Evolutionary conservation across 2,329 filamentous ascomycete species (phyloP).

Genomic region (Epichloe festucae): DNA sequence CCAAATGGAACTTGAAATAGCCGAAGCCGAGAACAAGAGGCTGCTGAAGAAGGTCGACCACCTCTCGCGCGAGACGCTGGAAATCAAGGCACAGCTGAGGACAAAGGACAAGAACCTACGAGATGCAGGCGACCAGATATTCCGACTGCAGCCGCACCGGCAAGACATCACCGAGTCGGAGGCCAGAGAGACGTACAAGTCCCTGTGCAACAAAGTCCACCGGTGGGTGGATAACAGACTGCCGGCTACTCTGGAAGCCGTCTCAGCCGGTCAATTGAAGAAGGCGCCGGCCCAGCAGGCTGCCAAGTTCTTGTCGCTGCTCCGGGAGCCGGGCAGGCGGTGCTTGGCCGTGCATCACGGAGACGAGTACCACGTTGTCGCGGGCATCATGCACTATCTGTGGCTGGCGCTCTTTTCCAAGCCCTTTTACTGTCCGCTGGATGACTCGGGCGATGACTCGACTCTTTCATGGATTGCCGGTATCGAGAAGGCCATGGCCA

Average conservation of each 20-base stretch:
- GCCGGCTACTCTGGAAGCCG: conserved; percentile 18
- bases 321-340: conserved; percentile 22
- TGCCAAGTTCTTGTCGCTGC: conserved; percentile 18
- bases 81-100: conserved; percentile 16
- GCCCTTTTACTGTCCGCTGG: conserved; percentile 24
- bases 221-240: conserved; percentile 25
- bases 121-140: conserved; percentile 20
- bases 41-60: conserved; percentile 17
- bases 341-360: conserved; percentile 18
- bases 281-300: conserved; percentile 15
- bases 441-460: conserved; percentile 17
- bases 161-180: conserved; percentile 24
- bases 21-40: conserved; percentile 17
- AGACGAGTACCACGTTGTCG: conserved; percentile 24
- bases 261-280: conserved; percentile 16
- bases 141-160: conserved; percentile 19
- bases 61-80: conserved; percentile 18
- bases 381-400: conserved; percentile 25
- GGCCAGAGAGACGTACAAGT: conserved; percentile 21
- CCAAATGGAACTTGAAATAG: conserved; percentile 20
- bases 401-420: conserved; percentile 22
- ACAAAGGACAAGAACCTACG: conserved; percentile 16
- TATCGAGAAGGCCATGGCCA: conserved; percentile 20
- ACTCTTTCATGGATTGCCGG: conserved; percentile 21
- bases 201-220: conserved; percentile 20